Evolutionary conservation across 2,329 filamentous ascomycete genomes (phyloP).

Genomic region (Penicillium hordei): DNA sequence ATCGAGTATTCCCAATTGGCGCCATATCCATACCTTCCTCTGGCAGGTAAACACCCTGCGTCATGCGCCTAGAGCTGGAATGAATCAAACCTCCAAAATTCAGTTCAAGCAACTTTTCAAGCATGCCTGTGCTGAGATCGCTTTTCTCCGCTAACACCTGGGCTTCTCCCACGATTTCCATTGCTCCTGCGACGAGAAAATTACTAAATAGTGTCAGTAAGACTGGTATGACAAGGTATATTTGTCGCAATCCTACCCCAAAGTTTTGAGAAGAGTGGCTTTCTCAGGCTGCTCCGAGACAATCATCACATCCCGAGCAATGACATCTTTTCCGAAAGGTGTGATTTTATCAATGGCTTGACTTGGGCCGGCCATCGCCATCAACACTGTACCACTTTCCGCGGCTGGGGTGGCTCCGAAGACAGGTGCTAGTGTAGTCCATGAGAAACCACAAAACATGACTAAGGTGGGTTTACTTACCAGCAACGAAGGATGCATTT

Average conservation of each 20-base stretch:
- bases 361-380: slow-evolving; percentile 7
- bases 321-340: slow-evolving; percentile 9
- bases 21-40: slow-evolving; percentile 19
- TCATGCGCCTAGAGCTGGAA: slow-evolving; percentile 31
- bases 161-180: slow-evolving; percentile 32
- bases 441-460: not conserved
- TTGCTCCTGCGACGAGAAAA: slow-evolving; percentile 21
- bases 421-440: slow-evolving; percentile 7
- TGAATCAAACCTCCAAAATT: slow-evolving; percentile 32
- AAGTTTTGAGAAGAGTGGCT: slow-evolving; percentile 12
- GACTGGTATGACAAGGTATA: no score
- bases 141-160: slow-evolving; percentile 35
- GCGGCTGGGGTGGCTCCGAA: slow-evolving; percentile 15
- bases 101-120: slow-evolving; percentile 30
- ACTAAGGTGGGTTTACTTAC: not conserved
- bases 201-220: slow-evolving; percentile 9
- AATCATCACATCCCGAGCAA: slow-evolving; percentile 13
- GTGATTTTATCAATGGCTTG: not conserved
- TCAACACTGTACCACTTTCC: slow-evolving; percentile 9
- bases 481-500: slow-evolving; percentile 5
- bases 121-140: slow-evolving; percentile 22
- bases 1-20: not conserved
- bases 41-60: slow-evolving; percentile 30
- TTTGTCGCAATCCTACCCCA: slow-evolving; percentile 6
- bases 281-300: slow-evolving; percentile 16